These are phyloP conservation scores for Coemansia sp. DNA, from an alignment of 192 early-diverging fungal species.

Conservation along the genomic window DNA sequence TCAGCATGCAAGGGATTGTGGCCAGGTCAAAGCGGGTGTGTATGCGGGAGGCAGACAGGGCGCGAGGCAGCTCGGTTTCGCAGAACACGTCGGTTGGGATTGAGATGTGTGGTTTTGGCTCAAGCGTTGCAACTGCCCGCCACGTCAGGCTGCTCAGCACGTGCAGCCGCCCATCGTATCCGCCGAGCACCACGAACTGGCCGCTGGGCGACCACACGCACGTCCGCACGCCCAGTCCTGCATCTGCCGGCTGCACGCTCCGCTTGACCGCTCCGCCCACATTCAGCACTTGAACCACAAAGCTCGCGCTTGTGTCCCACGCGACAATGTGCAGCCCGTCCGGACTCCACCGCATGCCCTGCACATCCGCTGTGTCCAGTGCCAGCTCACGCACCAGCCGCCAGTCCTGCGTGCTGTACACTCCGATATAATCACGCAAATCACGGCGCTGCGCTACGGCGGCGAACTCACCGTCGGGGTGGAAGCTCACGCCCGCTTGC, in stretches of 20 bases:
- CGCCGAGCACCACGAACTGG: slow-evolving; percentile 46
- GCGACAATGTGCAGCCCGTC: slow-evolving; percentile 42
- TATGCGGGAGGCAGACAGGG: slow-evolving; percentile 2
- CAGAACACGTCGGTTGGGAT: slow-evolving; percentile 32
- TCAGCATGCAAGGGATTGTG: slow-evolving; percentile 17
- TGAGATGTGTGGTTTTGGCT: slow-evolving; percentile 10
- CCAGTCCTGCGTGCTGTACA: slow-evolving; percentile 43
- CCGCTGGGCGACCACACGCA: slow-evolving; percentile 37
- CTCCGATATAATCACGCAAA: slow-evolving; percentile 40
- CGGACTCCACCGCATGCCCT: slow-evolving; percentile 35
- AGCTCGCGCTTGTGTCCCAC: slow-evolving; percentile 33
- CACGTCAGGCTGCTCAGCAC: slow-evolving; percentile 49
- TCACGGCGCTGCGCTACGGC: slow-evolving; percentile 52
- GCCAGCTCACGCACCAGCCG: slow-evolving; percentile 31
- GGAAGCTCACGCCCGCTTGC: slow-evolving; percentile 23
- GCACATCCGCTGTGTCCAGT: slow-evolving; percentile 23
- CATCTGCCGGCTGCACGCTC: neutral
- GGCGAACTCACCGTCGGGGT: slow-evolving; percentile 33
- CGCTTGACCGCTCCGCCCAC: slow-evolving; percentile 40
- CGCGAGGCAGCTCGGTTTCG: neutral
- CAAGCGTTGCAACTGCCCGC: slow-evolving; percentile 34
- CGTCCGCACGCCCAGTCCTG: slow-evolving; percentile 23
- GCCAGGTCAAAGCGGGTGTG: slow-evolving; percentile 33
- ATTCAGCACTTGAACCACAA: slow-evolving; percentile 22
- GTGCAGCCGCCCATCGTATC: slow-evolving; percentile 27